These are phyloP conservation scores for Psidium guajava DNA, from an alignment of 345 rosid genomes.

Conservation along the genomic window DNA sequence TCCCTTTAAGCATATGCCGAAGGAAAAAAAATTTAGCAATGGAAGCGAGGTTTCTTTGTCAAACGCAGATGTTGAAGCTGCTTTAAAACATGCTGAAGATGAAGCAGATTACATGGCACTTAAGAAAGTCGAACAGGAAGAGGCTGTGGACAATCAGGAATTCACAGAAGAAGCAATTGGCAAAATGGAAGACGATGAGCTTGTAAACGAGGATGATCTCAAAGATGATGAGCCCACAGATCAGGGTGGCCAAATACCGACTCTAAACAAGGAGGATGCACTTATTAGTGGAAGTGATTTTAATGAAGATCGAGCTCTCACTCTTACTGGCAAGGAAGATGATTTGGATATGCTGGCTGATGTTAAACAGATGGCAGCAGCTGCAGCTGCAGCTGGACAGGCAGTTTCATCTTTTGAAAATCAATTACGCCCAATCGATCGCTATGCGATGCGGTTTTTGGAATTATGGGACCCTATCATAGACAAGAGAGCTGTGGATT, in stretches of 20 bases:
- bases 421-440: constrained; percentile 88
- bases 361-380: constrained; percentile 92
- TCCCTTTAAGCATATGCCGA: constrained; percentile 37
- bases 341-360: constrained; percentile 83
- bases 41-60: constrained; percentile 56
- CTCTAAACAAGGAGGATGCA: constrained; percentile 26
- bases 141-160: constrained; percentile 98
- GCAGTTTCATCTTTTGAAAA: constrained; percentile 77
- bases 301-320: constrained; percentile 45
- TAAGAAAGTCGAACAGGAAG: constrained; percentile 96
- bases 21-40: constrained; percentile 32
- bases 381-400: constrained; percentile 91
- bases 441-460: constrained; percentile 75
- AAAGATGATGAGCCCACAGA: constrained; percentile 72
- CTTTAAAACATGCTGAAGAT: constrained; percentile 91
- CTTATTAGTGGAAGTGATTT: constrained; percentile 17
- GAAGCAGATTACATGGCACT: constrained; percentile 99
- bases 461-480: constrained; percentile 97
- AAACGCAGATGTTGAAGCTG: constrained; percentile 96
- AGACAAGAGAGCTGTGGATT: constrained; percentile 57
- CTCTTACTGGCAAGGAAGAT: constrained; percentile 63
- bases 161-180: constrained; percentile 91
- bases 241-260: constrained; percentile 25
- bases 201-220: constrained; percentile 67
- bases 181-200: constrained; percentile 88